Conservation (phyloP, 2,329 filamentous ascomycete species). For the Cryphonectria nitschkei region DNA sequence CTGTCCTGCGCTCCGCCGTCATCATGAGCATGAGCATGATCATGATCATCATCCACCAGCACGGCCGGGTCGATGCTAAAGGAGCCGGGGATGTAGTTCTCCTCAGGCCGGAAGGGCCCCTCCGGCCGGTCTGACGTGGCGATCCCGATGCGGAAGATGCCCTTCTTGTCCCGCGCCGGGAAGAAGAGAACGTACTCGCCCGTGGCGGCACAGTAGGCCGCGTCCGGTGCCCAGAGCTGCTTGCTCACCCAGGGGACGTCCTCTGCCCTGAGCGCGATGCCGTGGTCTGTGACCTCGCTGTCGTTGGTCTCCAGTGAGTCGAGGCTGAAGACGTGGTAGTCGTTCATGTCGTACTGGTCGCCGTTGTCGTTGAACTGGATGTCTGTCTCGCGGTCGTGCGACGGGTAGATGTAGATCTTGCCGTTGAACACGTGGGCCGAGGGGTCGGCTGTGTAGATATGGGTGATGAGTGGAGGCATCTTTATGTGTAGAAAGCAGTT, state of each 20-base stretch:
- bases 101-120: constrained; percentile 71
- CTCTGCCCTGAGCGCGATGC: constrained; percentile 65
- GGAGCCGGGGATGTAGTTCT: constrained; percentile 66
- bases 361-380: constrained; percentile 79
- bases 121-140: constrained; percentile 65
- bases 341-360: constrained; percentile 82
- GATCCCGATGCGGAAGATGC: constrained; percentile 75
- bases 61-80: constrained; percentile 78
- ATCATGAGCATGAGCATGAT: neutral
- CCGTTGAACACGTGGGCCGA: constrained; percentile 80
- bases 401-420: constrained; percentile 79
- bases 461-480: constrained; percentile 68
- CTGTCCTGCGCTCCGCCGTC: constrained; percentile 45
- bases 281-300: constrained; percentile 69
- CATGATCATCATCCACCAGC: constrained; percentile 64
- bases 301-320: constrained; percentile 52
- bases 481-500: constrained; percentile 19
- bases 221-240: constrained; percentile 82
- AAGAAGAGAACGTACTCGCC: constrained; percentile 78
- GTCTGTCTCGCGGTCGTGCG: constrained; percentile 76
- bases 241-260: constrained; percentile 78
- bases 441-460: constrained; percentile 79
- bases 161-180: constrained; percentile 71
- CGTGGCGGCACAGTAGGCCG: constrained; percentile 59
- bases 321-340: constrained; percentile 78